A percentile compares a stretch with the other conserved stretches of the same genome.
Conservation (phyloP, 768 basidiomycete species). For the Mycena alexandri region DNA sequence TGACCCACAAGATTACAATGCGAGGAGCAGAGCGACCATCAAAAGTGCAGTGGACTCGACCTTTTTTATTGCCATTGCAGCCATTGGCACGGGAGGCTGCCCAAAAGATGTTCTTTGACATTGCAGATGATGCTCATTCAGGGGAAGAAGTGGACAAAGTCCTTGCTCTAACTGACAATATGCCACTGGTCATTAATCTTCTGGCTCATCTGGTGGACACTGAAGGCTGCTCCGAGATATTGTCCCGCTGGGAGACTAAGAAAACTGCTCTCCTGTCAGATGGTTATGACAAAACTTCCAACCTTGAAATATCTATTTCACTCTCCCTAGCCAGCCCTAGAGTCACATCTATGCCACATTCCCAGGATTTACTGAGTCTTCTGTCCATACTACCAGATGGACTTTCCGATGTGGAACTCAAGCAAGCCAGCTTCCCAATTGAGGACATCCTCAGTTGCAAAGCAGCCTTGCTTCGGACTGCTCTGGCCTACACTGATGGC, state of each 20-base stretch:
- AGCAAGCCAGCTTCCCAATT: not conserved
- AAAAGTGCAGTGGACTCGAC: not conserved
- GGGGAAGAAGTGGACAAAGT: not conserved
- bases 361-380: not conserved
- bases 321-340: not conserved
- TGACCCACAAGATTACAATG: not conserved
- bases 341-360: not conserved
- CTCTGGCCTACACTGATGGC: not conserved
- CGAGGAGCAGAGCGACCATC: not conserved
- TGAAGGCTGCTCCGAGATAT: not conserved
- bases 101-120: not conserved
- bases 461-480: not conserved
- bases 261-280: not conserved
- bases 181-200: not conserved
- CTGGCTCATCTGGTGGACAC: not conserved
- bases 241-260: not conserved
- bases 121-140: not conserved
- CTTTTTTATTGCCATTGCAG: not conserved
- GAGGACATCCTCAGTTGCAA: not conserved
- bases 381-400: slow-evolving; percentile 2
- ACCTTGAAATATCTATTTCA: not conserved
- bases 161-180: not conserved
- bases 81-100: not conserved
- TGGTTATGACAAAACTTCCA: not conserved
- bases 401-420: not conserved